These are phyloP conservation scores for Pseudogymnoascus pannorum DNA, from an alignment of 2,329 filamentous ascomycete species.

Conservation along the genomic window DNA sequence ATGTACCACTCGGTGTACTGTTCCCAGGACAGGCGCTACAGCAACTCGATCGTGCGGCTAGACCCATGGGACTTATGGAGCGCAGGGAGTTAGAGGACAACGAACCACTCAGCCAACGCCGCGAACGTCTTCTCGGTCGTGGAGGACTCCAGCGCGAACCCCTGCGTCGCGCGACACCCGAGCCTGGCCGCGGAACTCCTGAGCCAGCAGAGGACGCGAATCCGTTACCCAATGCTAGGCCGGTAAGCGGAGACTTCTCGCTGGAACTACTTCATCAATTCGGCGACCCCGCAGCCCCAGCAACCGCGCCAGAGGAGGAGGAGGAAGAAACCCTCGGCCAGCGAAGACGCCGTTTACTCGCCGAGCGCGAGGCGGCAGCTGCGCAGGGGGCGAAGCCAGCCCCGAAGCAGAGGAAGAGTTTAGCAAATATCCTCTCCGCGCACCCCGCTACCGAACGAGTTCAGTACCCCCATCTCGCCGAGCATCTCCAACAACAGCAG, in stretches of 20 bases:
- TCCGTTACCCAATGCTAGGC: conserved; percentile 31
- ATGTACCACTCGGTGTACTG: conserved; percentile 80
- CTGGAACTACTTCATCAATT: conserved; percentile 61
- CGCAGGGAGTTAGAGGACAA: conserved; percentile 83
- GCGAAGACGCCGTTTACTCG: conserved; percentile 65
- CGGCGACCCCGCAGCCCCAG: conserved; percentile 38
- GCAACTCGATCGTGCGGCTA: conserved; percentile 42
- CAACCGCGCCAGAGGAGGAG: conserved; percentile 25
- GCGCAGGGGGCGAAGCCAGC: conserved; percentile 18
- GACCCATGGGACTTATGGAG: conserved; percentile 70
- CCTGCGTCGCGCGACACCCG: conserved; percentile 29
- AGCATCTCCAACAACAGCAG: neutral
- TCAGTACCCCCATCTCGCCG: neutral
- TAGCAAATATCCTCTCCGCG: conserved; percentile 39
- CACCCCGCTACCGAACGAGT: conserved; percentile 36
- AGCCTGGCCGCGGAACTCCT: conserved; percentile 33
- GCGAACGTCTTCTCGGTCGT: conserved; percentile 24
- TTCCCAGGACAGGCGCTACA: conserved; percentile 38
- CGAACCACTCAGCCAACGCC: conserved; percentile 51
- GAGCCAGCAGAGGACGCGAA: neutral
- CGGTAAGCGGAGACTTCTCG: conserved; percentile 60
- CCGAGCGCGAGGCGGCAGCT: conserved; percentile 46
- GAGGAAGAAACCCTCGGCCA: conserved; percentile 76
- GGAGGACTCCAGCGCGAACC: neutral
- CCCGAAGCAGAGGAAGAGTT: conserved; percentile 34